These are phyloP conservation scores for Xylaria digitata DNA, from an alignment of 2,329 filamentous ascomycete species.

Conservation along the genomic window DNA sequence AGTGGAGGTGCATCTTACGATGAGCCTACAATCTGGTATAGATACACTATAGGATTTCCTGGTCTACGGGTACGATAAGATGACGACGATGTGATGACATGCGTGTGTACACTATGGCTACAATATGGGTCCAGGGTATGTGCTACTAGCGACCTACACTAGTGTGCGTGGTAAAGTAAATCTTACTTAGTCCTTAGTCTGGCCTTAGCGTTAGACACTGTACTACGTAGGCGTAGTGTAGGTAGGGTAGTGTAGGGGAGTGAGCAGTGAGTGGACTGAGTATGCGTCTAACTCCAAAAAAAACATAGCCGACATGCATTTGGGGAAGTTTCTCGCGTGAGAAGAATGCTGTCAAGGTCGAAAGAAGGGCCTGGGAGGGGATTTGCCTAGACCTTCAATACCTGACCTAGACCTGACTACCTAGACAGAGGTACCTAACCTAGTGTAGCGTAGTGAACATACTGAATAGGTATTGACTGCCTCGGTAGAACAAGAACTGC, in stretches of 20 bases:
- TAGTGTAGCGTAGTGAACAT: background rate
- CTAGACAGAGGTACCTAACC: background rate
- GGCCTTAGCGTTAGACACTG: no score
- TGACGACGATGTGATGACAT: conserved; percentile 14
- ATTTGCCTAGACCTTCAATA: background rate
- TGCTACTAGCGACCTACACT: no score
- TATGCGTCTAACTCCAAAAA: no score
- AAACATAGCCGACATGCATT: conserved; percentile 35
- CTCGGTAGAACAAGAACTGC: background rate
- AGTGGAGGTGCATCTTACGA: conserved; percentile 15
- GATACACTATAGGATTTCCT: background rate
- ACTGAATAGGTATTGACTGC: no score
- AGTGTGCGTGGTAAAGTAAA: no score
- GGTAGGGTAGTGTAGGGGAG: no score
- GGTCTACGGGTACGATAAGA: conserved; percentile 11
- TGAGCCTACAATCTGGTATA: no score
- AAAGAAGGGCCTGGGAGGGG: background rate
- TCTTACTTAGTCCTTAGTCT: no score
- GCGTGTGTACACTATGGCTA: background rate
- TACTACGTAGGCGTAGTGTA: no score
- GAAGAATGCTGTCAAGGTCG: conserved; percentile 3
- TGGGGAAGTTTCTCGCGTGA: conserved; percentile 49
- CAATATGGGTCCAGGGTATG: no score
- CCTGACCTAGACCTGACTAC: background rate
- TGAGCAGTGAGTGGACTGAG: no score